These are phyloP conservation scores for Yamadazyma insecticola DNA, from an alignment of 805 yeast genomes.

Conservation along the genomic window DNA sequence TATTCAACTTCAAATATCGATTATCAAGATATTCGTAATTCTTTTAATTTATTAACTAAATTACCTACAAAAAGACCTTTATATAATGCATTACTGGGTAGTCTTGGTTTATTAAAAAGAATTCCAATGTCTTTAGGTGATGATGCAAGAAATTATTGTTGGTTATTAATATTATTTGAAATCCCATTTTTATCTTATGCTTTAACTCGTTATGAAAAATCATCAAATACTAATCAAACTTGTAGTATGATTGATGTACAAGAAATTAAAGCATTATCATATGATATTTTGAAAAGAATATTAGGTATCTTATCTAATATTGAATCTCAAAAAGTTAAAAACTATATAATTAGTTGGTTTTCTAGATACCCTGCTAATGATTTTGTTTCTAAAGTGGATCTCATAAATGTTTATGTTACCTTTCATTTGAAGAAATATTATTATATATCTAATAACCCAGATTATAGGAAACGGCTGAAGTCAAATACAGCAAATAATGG, in stretches of 20 bases:
- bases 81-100: conserved; percentile 48
- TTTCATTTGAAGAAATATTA: conserved; percentile 62
- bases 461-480: conserved; percentile 8
- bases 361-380: conserved; percentile 37
- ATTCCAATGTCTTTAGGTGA: conserved; percentile 34
- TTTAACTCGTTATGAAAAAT: conserved; percentile 26
- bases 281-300: conserved; percentile 63
- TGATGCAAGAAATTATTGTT: conserved; percentile 43
- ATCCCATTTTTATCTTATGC: conserved; percentile 58
- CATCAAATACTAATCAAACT: conserved; percentile 5
- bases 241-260: conserved; percentile 37
- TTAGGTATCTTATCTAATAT: conserved; percentile 63
- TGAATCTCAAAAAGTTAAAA: conserved; percentile 30
- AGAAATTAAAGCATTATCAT: conserved; percentile 53
- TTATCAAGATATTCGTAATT: conserved; percentile 39
- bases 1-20: conserved; percentile 49
- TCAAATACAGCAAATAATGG: background rate
- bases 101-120: conserved; percentile 48
- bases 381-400: conserved; percentile 55
- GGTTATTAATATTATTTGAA: conserved; percentile 65
- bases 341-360: conserved; percentile 54
- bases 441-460: conserved; percentile 31
- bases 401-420: conserved; percentile 71
- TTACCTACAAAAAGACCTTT: conserved; percentile 63
- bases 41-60: conserved; percentile 42